Evolutionary conservation across 2,329 filamentous ascomycete species (phyloP).

Genomic region (Colletotrichum higginsianum): DNA sequence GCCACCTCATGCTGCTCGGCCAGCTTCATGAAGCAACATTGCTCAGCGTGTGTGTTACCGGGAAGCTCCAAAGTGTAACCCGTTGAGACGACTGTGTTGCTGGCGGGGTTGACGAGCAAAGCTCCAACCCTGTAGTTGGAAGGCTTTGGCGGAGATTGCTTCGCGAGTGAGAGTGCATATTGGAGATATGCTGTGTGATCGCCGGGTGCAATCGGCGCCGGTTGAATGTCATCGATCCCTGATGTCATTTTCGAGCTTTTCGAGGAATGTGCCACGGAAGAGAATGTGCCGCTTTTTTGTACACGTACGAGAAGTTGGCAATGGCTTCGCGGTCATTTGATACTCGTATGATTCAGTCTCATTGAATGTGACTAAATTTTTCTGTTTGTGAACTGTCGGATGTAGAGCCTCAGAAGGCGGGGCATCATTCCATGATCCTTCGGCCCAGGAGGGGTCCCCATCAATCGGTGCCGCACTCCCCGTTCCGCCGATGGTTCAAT

Average conservation of each 20-base stretch:
- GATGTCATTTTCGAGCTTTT: constrained; percentile 34
- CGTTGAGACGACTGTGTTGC: constrained; percentile 76
- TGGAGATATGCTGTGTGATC: constrained; percentile 72
- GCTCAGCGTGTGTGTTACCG: constrained; percentile 97
- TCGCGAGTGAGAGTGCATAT: constrained; percentile 81
- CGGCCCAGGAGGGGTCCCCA: neutral
- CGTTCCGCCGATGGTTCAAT: constrained; percentile 9
- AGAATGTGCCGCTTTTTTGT: neutral
- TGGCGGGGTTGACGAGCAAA: constrained; percentile 76
- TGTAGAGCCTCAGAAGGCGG: neutral
- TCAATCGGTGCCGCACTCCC: constrained; percentile 9
- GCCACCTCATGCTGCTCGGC: constrained; percentile 61
- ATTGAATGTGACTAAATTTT: too few relatives aligned
- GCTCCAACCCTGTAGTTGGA: constrained; percentile 96
- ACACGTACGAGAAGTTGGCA: too few relatives aligned
- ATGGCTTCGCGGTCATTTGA: neutral
- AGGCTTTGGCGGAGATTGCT: constrained; percentile 85
- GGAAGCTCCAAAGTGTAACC: constrained; percentile 92
- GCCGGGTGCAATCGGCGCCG: constrained; percentile 49
- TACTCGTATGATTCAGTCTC: neutral
- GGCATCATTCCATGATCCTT: neutral
- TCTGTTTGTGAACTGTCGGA: neutral
- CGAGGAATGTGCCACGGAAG: neutral
- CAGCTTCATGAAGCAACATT: constrained; percentile 88
- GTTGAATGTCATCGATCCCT: constrained; percentile 13